Base-by-base conservation (phyloP, 2,329 filamentous ascomycete species). In the Aureobasidium lini region DNA sequence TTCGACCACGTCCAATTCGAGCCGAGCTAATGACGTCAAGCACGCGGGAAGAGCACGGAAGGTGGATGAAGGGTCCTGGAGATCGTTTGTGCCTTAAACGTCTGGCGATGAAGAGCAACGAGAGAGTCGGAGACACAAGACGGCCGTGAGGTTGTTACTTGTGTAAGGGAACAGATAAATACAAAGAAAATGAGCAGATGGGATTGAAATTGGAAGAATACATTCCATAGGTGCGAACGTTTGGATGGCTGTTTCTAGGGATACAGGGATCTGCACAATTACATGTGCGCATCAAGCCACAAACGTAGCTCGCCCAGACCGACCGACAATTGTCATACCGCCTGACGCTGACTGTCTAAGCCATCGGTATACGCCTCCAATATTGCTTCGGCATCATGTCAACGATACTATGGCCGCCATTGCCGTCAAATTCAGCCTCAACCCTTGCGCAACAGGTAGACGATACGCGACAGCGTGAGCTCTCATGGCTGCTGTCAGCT, bases 401-500 rank as follows among this genome's bases (percentile, higher is more conserved):
- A 16, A 82, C 83, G 44, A 79, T 81, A 69, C 77, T 84, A 57
- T 86, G 84, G 75, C 84, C 84, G 61, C 78, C 81, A 57, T 76
- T 84, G 40, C 71, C 79, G 18, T 8, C 13, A 13, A 5, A n/a
- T 6, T 40, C 54, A 39, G 42, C 54, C 32, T 18, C 43, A 16
- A 10, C 7, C 16, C 54, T 40, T 18, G 43, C 18, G 16, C 43
- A 47, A 15, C 11, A 36, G 15, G 34, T 43, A 32, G 43, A 39
- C 34, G 11, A 23, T 10, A 47, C 23, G 6, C 18, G 43, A 16
- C 13, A 39, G 72, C 64, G 63, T 62, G 85, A 88, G 73, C 77
- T 87, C 37, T 76, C 81, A 73, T 87, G 85, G 85, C 79, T 87
- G 32, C 76, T 87, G 18, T 71, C 74, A 16, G 79, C 83, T 42